These are phyloP conservation scores for Blyttiomyces sp. DNA, from an alignment of 371 early-diverging fungal genomes.

Conservation along the genomic window DNA sequence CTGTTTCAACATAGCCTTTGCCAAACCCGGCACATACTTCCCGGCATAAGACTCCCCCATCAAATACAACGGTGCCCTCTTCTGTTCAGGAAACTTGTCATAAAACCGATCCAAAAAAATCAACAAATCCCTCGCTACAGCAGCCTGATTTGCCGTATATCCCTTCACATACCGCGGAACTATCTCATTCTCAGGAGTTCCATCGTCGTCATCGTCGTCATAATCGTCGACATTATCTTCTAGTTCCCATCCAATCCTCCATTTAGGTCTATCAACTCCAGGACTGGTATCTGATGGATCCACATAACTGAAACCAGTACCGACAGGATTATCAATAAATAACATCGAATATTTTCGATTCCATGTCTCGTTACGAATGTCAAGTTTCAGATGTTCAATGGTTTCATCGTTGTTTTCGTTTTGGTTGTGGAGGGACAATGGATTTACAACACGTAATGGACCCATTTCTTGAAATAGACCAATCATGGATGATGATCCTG, in stretches of 20 bases:
- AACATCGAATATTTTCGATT: conserved; percentile 50
- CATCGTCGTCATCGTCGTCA: background rate
- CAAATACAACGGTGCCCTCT: conserved; percentile 38
- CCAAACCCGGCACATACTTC: conserved; percentile 56
- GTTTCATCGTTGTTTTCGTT: conserved; percentile 1
- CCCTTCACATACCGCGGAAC: conserved; percentile 37
- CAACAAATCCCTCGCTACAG: conserved; percentile 47
- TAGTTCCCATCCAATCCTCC: background rate
- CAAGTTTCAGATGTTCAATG: conserved; percentile 38
- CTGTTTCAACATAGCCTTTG: conserved; percentile 38
- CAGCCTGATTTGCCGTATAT: conserved; percentile 47
- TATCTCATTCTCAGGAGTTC: conserved; percentile 10
- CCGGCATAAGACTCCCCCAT: conserved; percentile 61
- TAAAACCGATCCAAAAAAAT: conserved; percentile 51
- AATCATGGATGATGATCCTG: conserved; percentile 60
- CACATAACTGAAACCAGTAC: conserved; percentile 53
- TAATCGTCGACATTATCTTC: background rate
- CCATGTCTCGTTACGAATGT: conserved; percentile 41
- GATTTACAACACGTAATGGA: conserved; percentile 33
- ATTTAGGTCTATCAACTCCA: background rate
- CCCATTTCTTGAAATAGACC: conserved; percentile 61
- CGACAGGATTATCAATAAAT: conserved; percentile 67
- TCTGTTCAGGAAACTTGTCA: conserved; percentile 45
- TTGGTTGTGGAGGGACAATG: background rate
- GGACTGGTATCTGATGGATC: background rate